phyloP scores from a whole-genome alignment of 2,329 filamentous ascomycete genomes.

The Exophiala sideris region DNA sequence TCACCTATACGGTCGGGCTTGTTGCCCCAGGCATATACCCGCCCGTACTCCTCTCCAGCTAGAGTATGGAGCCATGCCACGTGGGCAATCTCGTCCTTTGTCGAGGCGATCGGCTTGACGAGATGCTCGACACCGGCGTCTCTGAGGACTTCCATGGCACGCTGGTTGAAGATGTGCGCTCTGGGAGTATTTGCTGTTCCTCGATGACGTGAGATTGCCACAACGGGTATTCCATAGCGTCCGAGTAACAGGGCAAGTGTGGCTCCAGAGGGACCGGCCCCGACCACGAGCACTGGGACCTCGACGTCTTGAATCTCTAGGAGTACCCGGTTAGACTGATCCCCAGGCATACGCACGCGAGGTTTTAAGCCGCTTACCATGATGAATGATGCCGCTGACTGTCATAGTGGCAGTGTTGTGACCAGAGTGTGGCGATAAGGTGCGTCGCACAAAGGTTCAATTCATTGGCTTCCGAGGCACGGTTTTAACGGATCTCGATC shows the following conservation, averaged over 20 bases:
- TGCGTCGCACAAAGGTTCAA: too few species aligned
- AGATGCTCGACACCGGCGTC: conserved; percentile 8
- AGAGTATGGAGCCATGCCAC: conserved; percentile 30
- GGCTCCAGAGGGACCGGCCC: neutral
- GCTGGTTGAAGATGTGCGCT: conserved; percentile 16
- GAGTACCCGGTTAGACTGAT: too few species aligned
- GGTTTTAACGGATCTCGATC: too few species aligned
- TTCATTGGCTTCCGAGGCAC: too few species aligned
- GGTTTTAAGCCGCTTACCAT: too few species aligned
- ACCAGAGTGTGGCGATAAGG: too few species aligned
- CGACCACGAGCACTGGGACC: conserved; percentile 4
- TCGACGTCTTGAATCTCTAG: neutral
- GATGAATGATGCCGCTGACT: too few species aligned
- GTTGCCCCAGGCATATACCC: conserved; percentile 42
- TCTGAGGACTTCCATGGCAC: conserved; percentile 13
- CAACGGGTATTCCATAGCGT: neutral
- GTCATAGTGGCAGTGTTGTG: too few species aligned
- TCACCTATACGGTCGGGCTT: conserved; percentile 29
- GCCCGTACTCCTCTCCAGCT: conserved; percentile 42
- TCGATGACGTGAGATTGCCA: conserved; percentile 8
- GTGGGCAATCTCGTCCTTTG: neutral
- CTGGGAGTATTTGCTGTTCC: conserved; percentile 14
- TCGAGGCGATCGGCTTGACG: neutral
- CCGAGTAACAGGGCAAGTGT: conserved; percentile 1
- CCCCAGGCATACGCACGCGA: too few species aligned